These are phyloP conservation scores for Fulvia fulva DNA, from an alignment of 2,329 filamentous ascomycete species.

Conservation along the genomic window DNA sequence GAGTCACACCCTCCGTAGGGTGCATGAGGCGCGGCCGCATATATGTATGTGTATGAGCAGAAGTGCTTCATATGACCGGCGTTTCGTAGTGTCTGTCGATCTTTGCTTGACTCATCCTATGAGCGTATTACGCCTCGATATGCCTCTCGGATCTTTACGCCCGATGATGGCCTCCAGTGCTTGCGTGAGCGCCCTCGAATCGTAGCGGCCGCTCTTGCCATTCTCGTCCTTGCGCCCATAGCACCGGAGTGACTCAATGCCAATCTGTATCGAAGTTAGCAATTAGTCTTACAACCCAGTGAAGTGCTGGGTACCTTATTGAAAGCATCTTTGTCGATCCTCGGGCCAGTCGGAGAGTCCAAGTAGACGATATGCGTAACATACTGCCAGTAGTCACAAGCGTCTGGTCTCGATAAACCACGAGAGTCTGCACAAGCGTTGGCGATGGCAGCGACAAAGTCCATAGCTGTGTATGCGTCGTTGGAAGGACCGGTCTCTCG, in stretches of 20 bases:
- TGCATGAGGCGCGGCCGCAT: background rate
- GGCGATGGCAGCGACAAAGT: conserved; percentile 78
- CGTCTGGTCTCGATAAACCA: conserved; percentile 32
- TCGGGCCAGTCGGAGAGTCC: conserved; percentile 65
- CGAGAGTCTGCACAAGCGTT: conserved; percentile 68
- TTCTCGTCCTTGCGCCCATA: conserved; percentile 65
- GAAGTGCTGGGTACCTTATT: conserved; percentile 28
- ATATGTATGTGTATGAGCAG: too few species aligned
- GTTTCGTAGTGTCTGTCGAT: background rate
- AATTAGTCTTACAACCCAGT: background rate
- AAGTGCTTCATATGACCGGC: background rate
- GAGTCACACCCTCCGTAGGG: background rate
- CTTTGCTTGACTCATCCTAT: conserved; percentile 4
- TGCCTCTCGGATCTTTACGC: conserved; percentile 51
- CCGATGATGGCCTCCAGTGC: conserved; percentile 76
- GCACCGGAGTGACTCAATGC: conserved; percentile 72
- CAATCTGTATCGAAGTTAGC: conserved; percentile 43
- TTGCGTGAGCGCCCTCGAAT: conserved; percentile 68
- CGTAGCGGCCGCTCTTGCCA: conserved; percentile 62
- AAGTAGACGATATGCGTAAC: conserved; percentile 82
- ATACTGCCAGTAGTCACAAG: conserved; percentile 59
- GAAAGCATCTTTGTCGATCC: conserved; percentile 64
- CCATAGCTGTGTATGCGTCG: conserved; percentile 65
- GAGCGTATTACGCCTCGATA: conserved; percentile 56
- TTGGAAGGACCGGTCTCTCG: conserved; percentile 74